Evolutionary conservation across 1,284 basidiomycete genomes (phyloP).

Genomic region (Boletellus sp.): DNA sequence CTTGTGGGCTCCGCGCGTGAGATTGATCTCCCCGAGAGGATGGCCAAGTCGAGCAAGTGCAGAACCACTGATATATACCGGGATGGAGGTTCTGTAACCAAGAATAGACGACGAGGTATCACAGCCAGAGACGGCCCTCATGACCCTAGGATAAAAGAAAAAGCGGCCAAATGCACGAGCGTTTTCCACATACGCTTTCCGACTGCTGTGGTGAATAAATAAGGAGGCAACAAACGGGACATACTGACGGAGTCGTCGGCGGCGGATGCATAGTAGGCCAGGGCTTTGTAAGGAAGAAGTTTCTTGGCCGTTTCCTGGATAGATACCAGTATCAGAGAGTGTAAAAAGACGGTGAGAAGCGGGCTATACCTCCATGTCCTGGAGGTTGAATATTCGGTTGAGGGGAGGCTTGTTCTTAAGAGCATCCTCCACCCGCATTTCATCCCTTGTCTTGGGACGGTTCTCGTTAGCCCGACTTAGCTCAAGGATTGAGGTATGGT

Average conservation of each 20-base stretch:
- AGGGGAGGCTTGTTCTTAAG: slow-evolving; percentile 62
- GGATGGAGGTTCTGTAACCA: slow-evolving; percentile 70
- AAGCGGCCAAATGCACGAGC: slow-evolving; percentile 73
- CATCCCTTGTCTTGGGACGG: slow-evolving; percentile 62
- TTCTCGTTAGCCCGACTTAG: slow-evolving; percentile 40
- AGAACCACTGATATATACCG: slow-evolving; percentile 82
- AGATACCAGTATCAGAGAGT: not conserved
- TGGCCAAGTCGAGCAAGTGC: slow-evolving; percentile 91
- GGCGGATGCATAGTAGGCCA: slow-evolving; percentile 81
- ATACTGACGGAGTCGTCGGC: slow-evolving; percentile 79
- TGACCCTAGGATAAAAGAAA: slow-evolving; percentile 80
- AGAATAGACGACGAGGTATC: slow-evolving; percentile 78
- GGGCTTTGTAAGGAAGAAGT: slow-evolving; percentile 68
- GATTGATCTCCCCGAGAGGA: slow-evolving; percentile 81
- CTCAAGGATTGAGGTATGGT: slow-evolving; percentile 46
- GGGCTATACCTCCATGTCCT: slow-evolving; percentile 68
- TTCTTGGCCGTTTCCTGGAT: slow-evolving; percentile 57
- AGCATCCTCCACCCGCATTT: slow-evolving; percentile 62
- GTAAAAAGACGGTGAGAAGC: not conserved
- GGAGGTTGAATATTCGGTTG: slow-evolving; percentile 64
- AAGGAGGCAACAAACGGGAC: slow-evolving; percentile 26
- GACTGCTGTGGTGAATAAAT: slow-evolving; percentile 1
- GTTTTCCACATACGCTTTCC: slow-evolving; percentile 61
- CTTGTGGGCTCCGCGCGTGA: slow-evolving; percentile 71
- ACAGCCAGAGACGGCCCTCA: slow-evolving; percentile 65